A percentile compares a stretch with the other conserved stretches of the same genome.
Conservation (phyloP, 352 stramenopile genomes). For the Phytopythium sindhum region DNA sequence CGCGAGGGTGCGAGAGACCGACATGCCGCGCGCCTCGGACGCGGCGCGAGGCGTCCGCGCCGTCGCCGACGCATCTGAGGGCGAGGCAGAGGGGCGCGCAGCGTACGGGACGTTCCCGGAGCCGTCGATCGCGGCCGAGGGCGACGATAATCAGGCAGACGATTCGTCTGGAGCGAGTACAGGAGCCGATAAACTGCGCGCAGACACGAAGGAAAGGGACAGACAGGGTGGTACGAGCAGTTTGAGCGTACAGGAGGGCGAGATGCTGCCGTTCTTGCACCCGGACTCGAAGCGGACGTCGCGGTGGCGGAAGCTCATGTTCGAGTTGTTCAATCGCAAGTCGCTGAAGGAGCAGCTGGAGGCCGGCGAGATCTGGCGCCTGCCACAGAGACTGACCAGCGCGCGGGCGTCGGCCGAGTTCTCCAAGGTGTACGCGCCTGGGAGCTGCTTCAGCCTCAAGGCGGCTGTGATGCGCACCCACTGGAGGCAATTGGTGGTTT, state of each 20-base stretch:
- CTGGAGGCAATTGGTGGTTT: slow-evolving; percentile 22
- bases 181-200: not conserved
- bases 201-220: not conserved
- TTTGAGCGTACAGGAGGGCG: not conserved
- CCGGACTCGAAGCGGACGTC: slow-evolving; percentile 26
- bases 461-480: slow-evolving; percentile 29
- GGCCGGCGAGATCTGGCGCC: slow-evolving; percentile 44
- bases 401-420: slow-evolving; percentile 27
- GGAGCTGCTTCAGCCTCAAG: slow-evolving; percentile 24
- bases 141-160: not conserved
- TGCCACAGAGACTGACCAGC: slow-evolving; percentile 36
- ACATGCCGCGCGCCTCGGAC: slow-evolving; percentile 9
- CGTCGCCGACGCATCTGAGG: not conserved
- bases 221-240: not conserved
- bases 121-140: not conserved
- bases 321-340: slow-evolving; percentile 37
- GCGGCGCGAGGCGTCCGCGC: not conserved
- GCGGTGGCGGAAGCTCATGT: slow-evolving; percentile 37
- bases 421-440: slow-evolving; percentile 16
- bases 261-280: slow-evolving; percentile 16
- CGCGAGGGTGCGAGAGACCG: not conserved
- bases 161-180: not conserved
- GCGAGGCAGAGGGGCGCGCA: not conserved
- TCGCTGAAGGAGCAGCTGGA: slow-evolving; percentile 24
- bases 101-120: slow-evolving; percentile 1